Percentiles rank a stretch among this genome's conserved stretches.
Conservation (phyloP, 2,329 filamentous ascomycete genomes). For the Reticulascus tulasneorum region DNA sequence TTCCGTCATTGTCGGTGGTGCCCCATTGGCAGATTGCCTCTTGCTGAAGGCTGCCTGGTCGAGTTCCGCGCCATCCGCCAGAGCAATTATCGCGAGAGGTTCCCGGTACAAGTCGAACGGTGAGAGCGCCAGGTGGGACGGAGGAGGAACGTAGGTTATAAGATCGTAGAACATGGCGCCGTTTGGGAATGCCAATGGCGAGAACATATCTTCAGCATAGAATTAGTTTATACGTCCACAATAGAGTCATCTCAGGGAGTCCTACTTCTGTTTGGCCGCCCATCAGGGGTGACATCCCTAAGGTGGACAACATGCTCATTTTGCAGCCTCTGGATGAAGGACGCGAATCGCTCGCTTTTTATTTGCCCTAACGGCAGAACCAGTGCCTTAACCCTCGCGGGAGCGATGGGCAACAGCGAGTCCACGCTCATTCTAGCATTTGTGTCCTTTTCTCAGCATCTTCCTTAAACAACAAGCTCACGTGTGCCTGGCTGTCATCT, state of each 20-base stretch:
- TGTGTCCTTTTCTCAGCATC: conserved; percentile 19
- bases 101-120: conserved; percentile 91
- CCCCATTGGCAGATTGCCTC: conserved; percentile 47
- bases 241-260: background rate
- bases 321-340: conserved; percentile 74
- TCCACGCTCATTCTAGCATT: conserved; percentile 77
- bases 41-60: conserved; percentile 49
- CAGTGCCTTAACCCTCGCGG: conserved; percentile 84
- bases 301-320: conserved; percentile 77
- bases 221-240: background rate
- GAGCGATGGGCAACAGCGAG: conserved; percentile 84
- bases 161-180: conserved; percentile 88
- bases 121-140: conserved; percentile 72
- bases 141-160: conserved; percentile 72
- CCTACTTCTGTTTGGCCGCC: conserved; percentile 80
- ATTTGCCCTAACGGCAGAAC: conserved; percentile 85
- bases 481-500: too few relatives aligned
- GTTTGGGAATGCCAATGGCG: conserved; percentile 79
- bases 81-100: conserved; percentile 75
- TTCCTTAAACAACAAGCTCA: conserved; percentile 8
- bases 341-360: conserved; percentile 72
- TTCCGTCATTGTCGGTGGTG: conserved; percentile 48
- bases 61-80: conserved; percentile 77
- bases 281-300: conserved; percentile 81
- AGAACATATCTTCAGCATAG: conserved; percentile 73